Evolutionary conservation across 495 filamentous ascomycete genomes (phyloP).

Genomic region (Oidiodendron maius): DNA sequence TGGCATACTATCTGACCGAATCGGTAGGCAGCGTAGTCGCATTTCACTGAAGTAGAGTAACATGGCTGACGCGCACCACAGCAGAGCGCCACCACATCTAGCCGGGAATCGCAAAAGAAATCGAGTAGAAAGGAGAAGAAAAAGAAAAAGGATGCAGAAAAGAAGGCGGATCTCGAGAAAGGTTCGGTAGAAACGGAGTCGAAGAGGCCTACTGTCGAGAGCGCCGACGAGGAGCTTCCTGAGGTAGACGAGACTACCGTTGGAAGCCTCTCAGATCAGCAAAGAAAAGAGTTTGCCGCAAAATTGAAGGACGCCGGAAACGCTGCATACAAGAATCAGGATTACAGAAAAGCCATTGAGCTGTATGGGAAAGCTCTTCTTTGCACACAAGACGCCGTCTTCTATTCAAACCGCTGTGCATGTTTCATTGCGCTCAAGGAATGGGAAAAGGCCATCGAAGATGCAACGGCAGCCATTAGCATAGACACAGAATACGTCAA

Average conservation of each 20-base stretch:
- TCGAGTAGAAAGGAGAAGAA: constrained; percentile 61
- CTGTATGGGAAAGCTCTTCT: constrained; percentile 93
- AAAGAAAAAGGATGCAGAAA: constrained; percentile 39
- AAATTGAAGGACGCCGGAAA: constrained; percentile 95
- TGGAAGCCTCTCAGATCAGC: constrained; percentile 59
- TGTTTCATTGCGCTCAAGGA: constrained; percentile 89
- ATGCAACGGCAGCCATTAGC: constrained; percentile 88
- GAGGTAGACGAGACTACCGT: constrained; percentile 79
- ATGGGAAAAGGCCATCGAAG: constrained; percentile 96
- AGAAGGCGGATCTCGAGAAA: constrained; percentile 30
- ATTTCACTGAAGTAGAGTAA: background rate
- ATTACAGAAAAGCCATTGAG: constrained; percentile 85
- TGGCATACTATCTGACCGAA: constrained; percentile 76
- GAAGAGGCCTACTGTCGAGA: constrained; percentile 51
- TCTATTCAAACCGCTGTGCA: constrained; percentile 96
- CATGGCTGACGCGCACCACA: constrained; percentile 34
- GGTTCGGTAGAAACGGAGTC: constrained; percentile 31
- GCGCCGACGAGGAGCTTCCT: constrained; percentile 74
- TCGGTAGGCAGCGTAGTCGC: constrained; percentile 27
- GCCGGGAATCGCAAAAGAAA: constrained; percentile 30
- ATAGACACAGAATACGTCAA: constrained; percentile 96
- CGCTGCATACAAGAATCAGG: constrained; percentile 89
- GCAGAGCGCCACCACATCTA: constrained; percentile 19
- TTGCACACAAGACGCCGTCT: constrained; percentile 95
- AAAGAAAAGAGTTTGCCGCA: constrained; percentile 75